These are phyloP conservation scores for Xylaria sp. DNA, from an alignment of 2,329 filamentous ascomycete species.

Conservation along the genomic window DNA sequence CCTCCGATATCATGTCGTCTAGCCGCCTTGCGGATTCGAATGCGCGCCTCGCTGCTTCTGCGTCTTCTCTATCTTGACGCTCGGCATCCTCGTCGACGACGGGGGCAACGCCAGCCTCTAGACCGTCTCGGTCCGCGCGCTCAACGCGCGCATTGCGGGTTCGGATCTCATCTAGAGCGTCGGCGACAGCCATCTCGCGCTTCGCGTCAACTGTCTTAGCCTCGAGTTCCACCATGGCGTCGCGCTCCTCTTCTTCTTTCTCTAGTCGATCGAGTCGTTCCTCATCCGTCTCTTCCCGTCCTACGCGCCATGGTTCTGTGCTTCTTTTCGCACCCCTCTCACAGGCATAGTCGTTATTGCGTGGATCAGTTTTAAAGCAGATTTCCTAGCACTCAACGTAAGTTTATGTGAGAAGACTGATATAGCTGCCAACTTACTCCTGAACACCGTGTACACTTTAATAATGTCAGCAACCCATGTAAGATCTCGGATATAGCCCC, in stretches of 20 bases:
- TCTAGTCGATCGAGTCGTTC: slow-evolving; percentile 87
- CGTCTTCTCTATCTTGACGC: slow-evolving; percentile 81
- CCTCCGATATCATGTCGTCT: slow-evolving; percentile 62
- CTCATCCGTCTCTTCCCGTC: slow-evolving; percentile 80
- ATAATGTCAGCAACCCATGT: slow-evolving; percentile 5
- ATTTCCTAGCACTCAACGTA: slow-evolving; percentile 22
- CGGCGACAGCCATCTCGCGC: slow-evolving; percentile 94
- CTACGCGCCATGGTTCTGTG: slow-evolving; percentile 86
- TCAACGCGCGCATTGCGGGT: slow-evolving; percentile 90
- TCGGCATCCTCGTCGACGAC: slow-evolving; percentile 68
- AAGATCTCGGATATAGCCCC: background rate
- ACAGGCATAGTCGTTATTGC: slow-evolving; percentile 87
- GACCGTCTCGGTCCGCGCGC: slow-evolving; percentile 74
- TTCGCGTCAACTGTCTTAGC: slow-evolving; percentile 93
- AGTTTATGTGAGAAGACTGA: background rate
- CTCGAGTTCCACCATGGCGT: slow-evolving; percentile 95
- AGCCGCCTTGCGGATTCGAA: slow-evolving; percentile 73
- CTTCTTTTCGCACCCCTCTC: slow-evolving; percentile 89
- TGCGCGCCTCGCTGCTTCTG: slow-evolving; percentile 80
- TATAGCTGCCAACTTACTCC: slow-evolving; percentile 15
- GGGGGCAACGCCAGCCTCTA: slow-evolving; percentile 65
- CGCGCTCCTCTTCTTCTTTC: slow-evolving; percentile 78
- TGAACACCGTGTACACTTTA: slow-evolving; percentile 39
- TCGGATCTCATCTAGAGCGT: slow-evolving; percentile 93
- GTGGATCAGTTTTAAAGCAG: slow-evolving; percentile 76